phyloP scores from a whole-genome alignment of 257 asterid species.

The Salvia hispanica region DNA sequence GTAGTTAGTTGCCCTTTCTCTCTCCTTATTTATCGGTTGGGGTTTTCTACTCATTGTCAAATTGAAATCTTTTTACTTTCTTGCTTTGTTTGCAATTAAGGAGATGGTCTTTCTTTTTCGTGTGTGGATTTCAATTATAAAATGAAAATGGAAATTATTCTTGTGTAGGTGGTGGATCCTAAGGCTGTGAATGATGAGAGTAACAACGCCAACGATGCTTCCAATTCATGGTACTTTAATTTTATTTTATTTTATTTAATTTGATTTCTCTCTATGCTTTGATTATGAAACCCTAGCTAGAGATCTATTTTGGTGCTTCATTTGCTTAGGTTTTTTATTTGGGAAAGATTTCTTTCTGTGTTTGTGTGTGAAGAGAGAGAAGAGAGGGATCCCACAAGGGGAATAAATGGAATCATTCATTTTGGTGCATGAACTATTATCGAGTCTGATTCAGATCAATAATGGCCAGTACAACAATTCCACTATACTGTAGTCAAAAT shows the following conservation, averaged over 20 bases:
- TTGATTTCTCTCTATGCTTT: slow-evolving; percentile 1
- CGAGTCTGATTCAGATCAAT: slow-evolving; percentile 27
- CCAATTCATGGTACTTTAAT: slow-evolving; percentile 62
- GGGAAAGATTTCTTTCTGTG: slow-evolving; percentile 19
- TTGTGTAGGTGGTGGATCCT: slow-evolving; percentile 61
- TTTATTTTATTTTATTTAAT: too few relatives aligned
- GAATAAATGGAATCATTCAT: neutral
- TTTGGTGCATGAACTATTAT: slow-evolving; percentile 35
- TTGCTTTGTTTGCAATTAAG: slow-evolving; percentile 44
- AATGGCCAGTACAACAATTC: slow-evolving; percentile 37
- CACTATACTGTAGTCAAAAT: slow-evolving; percentile 37
- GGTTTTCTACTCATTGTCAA: slow-evolving; percentile 13
- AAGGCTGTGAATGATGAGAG: slow-evolving; percentile 53
- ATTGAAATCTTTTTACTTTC: slow-evolving; percentile 28
- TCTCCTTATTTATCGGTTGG: neutral
- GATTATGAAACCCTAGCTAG: slow-evolving; percentile 34
- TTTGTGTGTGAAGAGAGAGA: too few relatives aligned
- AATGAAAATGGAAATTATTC: too few relatives aligned
- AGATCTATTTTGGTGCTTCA: slow-evolving; percentile 10
- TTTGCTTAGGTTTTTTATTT: neutral
- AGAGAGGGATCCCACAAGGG: slow-evolving; percentile 12
- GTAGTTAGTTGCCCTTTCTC: slow-evolving; percentile 25
- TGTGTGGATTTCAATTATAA: too few relatives aligned
- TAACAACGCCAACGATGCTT: slow-evolving; percentile 53
- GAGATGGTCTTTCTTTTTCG: neutral